Conservation (phyloP, 2,329 filamentous ascomycete species). For the Botrytis deweyae region DNA sequence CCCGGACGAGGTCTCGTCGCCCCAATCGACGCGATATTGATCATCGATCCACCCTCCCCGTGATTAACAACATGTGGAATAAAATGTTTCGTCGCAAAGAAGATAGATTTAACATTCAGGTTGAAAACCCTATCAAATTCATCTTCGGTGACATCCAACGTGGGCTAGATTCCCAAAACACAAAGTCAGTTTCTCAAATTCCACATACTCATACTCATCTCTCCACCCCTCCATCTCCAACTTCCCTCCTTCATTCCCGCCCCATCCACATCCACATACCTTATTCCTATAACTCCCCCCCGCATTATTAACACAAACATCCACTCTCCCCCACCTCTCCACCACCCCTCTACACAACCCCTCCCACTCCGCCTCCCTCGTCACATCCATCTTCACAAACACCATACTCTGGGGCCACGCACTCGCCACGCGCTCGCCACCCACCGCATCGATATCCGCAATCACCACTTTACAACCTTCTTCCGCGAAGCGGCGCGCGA, state of each 20-base stretch:
- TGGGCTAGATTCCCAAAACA: constrained; percentile 44
- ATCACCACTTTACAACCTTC: constrained; percentile 63
- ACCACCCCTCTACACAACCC: constrained; percentile 47
- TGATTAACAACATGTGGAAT: constrained; percentile 60
- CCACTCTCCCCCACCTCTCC: constrained; percentile 51
- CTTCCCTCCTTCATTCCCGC: no score
- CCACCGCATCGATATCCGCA: constrained; percentile 57
- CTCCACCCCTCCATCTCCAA: background rate
- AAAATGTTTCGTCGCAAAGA: constrained; percentile 55
- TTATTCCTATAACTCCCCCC: constrained; percentile 60
- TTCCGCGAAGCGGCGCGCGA: constrained; percentile 56
- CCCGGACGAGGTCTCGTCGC: constrained; percentile 60
- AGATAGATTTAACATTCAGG: constrained; percentile 69
- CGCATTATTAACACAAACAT: constrained; percentile 62
- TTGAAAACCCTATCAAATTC: constrained; percentile 67
- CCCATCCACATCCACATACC: constrained; percentile 23
- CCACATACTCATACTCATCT: background rate
- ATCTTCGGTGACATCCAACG: constrained; percentile 60
- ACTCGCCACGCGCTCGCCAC: constrained; percentile 50
- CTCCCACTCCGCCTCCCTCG: constrained; percentile 54
- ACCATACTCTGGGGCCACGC: constrained; percentile 35
- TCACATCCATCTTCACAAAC: constrained; percentile 51
- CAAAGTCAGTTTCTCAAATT: background rate
- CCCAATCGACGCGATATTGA: constrained; percentile 66
- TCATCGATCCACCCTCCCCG: constrained; percentile 57